Evolutionary conservation across 768 basidiomycete species (phyloP).

Genomic region (Lactarius sanguifluus): DNA sequence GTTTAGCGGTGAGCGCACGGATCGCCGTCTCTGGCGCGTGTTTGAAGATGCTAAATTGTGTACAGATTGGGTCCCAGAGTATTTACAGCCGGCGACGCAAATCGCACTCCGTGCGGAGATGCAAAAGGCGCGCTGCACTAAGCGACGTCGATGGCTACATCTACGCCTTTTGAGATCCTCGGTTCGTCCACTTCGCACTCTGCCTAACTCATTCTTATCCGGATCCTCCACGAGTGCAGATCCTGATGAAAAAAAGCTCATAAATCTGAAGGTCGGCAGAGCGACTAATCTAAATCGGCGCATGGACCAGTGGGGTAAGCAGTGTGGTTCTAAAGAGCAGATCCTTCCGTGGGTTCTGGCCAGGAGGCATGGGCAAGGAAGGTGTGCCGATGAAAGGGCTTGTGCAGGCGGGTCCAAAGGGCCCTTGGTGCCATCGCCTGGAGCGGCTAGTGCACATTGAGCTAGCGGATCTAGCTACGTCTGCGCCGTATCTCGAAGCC

Average conservation of each 20-base stretch:
- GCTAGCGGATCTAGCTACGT: constrained; percentile 62
- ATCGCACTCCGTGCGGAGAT: constrained; percentile 54
- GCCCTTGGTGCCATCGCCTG: constrained; percentile 67
- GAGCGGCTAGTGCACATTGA: constrained; percentile 82
- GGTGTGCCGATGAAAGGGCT: constrained; percentile 56
- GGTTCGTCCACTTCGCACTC: constrained; percentile 41
- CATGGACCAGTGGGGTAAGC: constrained; percentile 77
- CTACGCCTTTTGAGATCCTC: constrained; percentile 77
- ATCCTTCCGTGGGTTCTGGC: constrained; percentile 75
- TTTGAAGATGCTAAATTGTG: not conserved
- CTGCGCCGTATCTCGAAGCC: constrained; percentile 58
- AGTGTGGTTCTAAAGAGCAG: constrained; percentile 75
- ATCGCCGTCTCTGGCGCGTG: not conserved
- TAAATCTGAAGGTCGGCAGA: constrained; percentile 79
- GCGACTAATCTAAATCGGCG: constrained; percentile 70
- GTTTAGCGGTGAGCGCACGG: constrained; percentile 48
- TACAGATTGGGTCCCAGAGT: constrained; percentile 68
- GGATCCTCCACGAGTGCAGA: constrained; percentile 32
- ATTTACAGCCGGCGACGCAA: constrained; percentile 61
- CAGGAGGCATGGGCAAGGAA: constrained; percentile 48
- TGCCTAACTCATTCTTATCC: not conserved
- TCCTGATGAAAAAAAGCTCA: constrained; percentile 38
- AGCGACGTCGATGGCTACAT: constrained; percentile 75
- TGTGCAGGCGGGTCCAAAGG: constrained; percentile 59
- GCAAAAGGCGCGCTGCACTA: constrained; percentile 49